phyloP scores from a whole-genome alignment of 108 stramenopile species.

The Nitzschia sp. region DNA sequence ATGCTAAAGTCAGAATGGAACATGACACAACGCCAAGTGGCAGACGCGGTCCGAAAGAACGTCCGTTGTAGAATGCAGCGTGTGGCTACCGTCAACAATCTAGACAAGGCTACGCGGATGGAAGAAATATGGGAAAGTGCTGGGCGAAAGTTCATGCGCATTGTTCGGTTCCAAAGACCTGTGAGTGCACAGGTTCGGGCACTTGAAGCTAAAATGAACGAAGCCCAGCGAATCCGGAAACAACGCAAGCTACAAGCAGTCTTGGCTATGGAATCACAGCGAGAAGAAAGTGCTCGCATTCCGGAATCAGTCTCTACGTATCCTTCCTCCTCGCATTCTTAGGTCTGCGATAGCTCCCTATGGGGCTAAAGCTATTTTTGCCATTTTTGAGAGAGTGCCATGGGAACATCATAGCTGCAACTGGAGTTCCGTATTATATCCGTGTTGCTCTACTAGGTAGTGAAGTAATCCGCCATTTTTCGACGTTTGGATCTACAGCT shows the following conservation, averaged over 20 bases:
- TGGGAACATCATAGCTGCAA: too few species aligned
- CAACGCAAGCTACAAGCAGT: conserved; percentile 6
- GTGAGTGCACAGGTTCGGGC: conserved; percentile 25
- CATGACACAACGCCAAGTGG: conserved; percentile 52
- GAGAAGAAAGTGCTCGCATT: too few species aligned
- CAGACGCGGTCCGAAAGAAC: conserved; percentile 52
- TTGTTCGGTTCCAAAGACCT: conserved; percentile 23
- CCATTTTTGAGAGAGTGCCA: too few species aligned
- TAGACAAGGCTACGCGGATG: conserved; percentile 45
- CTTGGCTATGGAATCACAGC: conserved; percentile 20
- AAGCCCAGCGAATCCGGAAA: conserved; percentile 10
- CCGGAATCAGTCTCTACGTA: too few species aligned
- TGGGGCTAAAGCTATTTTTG: too few species aligned
- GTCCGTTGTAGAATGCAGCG: conserved; percentile 62
- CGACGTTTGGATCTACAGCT: too few species aligned
- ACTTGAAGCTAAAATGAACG: conserved; percentile 28
- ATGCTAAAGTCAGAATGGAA: conserved; percentile 63
- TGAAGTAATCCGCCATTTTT: too few species aligned
- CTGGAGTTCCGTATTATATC: too few species aligned
- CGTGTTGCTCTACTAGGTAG: too few species aligned
- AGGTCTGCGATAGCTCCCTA: too few species aligned
- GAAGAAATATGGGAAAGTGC: conserved; percentile 48
- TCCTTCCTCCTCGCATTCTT: too few species aligned
- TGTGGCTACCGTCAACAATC: conserved; percentile 61
- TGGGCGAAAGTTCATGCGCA: conserved; percentile 30